Evolutionary conservation across 129 eudicot genomes (phyloP).

Genomic region (carrot (Daucus carota)): DNA sequence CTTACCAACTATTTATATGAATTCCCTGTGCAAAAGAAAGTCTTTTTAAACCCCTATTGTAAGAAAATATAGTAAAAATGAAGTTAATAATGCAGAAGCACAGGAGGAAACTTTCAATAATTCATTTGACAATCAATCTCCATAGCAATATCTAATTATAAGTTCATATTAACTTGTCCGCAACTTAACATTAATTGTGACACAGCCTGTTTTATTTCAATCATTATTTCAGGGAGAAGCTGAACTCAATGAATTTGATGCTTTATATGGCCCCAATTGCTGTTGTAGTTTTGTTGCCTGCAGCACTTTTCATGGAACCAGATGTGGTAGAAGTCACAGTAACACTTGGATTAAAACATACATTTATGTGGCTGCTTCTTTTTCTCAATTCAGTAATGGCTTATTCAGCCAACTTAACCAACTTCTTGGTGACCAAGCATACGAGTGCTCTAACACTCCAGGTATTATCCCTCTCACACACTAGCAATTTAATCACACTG

Average conservation of each 20-base stretch:
- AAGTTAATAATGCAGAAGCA: no score
- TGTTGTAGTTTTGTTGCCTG: constrained; percentile 69
- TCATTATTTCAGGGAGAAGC: constrained; percentile 63
- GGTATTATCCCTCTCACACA: constrained; percentile 39
- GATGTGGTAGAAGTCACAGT: constrained; percentile 58
- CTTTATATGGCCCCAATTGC: constrained; percentile 96
- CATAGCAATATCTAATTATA: neutral
- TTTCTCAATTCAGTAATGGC: constrained; percentile 72
- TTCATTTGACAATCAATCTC: neutral
- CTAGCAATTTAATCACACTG: neutral
- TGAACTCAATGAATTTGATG: constrained; percentile 96
- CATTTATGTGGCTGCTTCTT: constrained; percentile 66
- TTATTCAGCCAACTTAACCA: constrained; percentile 87
- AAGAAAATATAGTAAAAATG: no score
- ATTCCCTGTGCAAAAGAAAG: no score
- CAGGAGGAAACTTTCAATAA: neutral
- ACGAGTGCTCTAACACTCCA: constrained; percentile 98
- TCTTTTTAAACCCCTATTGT: no score
- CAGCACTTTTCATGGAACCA: constrained; percentile 81
- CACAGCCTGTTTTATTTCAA: neutral
- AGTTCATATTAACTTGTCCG: neutral
- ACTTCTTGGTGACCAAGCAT: constrained; percentile 91
- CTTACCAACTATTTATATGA: no score
- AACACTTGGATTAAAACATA: constrained; percentile 51
- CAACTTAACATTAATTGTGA: neutral